Evolutionary conservation across 495 filamentous ascomycete species (phyloP).

Genomic region (Xylaria telfairii): DNA sequence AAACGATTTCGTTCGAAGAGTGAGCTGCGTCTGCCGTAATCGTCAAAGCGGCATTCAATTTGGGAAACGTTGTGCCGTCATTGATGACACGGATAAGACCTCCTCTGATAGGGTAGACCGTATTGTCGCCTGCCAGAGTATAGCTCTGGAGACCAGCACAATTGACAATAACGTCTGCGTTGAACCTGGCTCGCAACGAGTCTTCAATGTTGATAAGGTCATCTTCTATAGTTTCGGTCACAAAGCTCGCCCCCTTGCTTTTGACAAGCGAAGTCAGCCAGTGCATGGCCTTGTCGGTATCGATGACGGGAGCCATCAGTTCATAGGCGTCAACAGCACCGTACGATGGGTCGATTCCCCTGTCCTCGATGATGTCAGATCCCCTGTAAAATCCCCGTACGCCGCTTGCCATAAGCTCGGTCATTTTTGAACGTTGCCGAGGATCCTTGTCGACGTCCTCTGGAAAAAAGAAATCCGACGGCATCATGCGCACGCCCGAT

Average conservation of each 20-base stretch:
- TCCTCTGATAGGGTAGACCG: constrained; percentile 53
- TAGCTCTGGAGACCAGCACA: constrained; percentile 50
- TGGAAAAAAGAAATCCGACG: constrained; percentile 49
- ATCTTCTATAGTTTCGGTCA: constrained; percentile 46
- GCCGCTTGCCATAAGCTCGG: constrained; percentile 43
- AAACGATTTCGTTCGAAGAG: constrained; percentile 52
- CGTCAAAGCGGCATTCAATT: constrained; percentile 49
- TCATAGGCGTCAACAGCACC: constrained; percentile 57
- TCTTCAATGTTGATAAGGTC: constrained; percentile 52
- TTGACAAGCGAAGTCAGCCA: constrained; percentile 53
- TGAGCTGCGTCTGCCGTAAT: constrained; percentile 47
- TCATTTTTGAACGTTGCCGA: constrained; percentile 45
- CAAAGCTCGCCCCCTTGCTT: constrained; percentile 50
- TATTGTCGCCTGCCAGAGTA: constrained; percentile 45
- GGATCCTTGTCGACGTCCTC: constrained; percentile 42
- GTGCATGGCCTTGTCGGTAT: constrained; percentile 56
- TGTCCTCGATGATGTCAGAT: constrained; percentile 44
- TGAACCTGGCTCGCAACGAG: constrained; percentile 41
- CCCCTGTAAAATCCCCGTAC: constrained; percentile 48
- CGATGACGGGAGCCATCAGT: constrained; percentile 55
- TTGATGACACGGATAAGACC: constrained; percentile 58
- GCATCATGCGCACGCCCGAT: constrained; percentile 52
- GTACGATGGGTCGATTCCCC: constrained; percentile 43
- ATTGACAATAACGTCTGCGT: constrained; percentile 56
- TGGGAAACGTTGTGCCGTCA: constrained; percentile 55